Evolutionary conservation across 2,329 filamentous ascomycete genomes (phyloP).

Genomic region (Huntiella omanensis): DNA sequence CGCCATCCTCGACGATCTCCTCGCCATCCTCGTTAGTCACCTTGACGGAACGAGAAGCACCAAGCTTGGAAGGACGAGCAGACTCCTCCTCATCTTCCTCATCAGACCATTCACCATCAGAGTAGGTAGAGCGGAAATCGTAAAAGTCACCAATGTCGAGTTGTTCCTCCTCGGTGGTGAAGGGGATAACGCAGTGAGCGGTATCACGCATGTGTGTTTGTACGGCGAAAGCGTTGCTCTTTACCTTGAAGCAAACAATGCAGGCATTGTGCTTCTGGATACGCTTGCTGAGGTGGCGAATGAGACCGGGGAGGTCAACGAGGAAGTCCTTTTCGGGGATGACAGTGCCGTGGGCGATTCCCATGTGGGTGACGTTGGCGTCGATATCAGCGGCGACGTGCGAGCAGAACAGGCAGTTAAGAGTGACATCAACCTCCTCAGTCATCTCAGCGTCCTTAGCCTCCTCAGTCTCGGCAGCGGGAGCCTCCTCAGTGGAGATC

Average conservation of each 20-base stretch:
- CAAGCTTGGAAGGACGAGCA: conserved; percentile 49
- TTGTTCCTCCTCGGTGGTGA: conserved; percentile 72
- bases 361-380: conserved; percentile 79
- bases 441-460: conserved; percentile 25
- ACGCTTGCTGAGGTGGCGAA: conserved; percentile 61
- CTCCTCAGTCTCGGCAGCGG: conserved; percentile 24
- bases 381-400: conserved; percentile 55
- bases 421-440: conserved; percentile 22
- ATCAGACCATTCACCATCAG: conserved; percentile 44
- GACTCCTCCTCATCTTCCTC: conserved; percentile 31
- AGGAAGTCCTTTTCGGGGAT: conserved; percentile 78
- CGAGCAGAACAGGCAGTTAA: conserved; percentile 79
- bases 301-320: conserved; percentile 61
- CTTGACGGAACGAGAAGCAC: conserved; percentile 36
- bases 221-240: conserved; percentile 58
- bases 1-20: conserved; percentile 32
- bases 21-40: conserved; percentile 31
- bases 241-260: conserved; percentile 68
- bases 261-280: conserved; percentile 69
- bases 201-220: conserved; percentile 97
- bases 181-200: conserved; percentile 92
- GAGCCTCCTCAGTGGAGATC: conserved; percentile 27
- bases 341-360: conserved; percentile 84
- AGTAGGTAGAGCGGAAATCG: conserved; percentile 91
- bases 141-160: conserved; percentile 92